Evolutionary conservation across 2,329 filamentous ascomycete species (phyloP).

Genomic region (Parafenestella ontariensis): DNA sequence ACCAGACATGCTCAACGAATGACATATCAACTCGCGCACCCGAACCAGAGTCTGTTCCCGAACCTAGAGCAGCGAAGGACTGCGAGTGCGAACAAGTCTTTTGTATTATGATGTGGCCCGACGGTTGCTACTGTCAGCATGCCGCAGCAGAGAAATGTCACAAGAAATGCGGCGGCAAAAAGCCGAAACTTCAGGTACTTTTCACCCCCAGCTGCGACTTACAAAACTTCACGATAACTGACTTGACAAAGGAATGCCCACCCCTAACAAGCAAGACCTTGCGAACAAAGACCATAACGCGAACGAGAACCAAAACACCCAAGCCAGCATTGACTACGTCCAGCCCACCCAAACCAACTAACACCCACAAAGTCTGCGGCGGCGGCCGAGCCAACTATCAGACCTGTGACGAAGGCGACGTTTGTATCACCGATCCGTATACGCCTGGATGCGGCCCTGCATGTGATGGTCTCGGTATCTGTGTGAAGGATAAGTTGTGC

Average conservation of each 20-base stretch:
- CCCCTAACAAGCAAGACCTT: not conserved
- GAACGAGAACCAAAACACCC: not conserved
- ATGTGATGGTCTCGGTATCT: slow-evolving; percentile 45
- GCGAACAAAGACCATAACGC: not conserved
- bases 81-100: slow-evolving; percentile 31
- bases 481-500: slow-evolving; percentile 46
- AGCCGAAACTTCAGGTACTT: slow-evolving; percentile 15
- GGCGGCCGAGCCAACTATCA: slow-evolving; percentile 25
- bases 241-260: slow-evolving; percentile 8
- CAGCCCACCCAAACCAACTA: slow-evolving; percentile 4
- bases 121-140: slow-evolving; percentile 42
- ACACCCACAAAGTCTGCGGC: slow-evolving; percentile 35
- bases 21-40: slow-evolving; percentile 1
- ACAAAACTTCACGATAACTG: not conserved
- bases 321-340: not conserved
- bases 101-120: slow-evolving; percentile 33
- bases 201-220: too few relatives aligned
- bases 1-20: slow-evolving; percentile 17
- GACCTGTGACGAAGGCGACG: slow-evolving; percentile 20
- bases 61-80: not conserved
- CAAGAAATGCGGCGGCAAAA: slow-evolving; percentile 35
- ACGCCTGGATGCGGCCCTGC: slow-evolving; percentile 39
- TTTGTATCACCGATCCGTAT: slow-evolving; percentile 43
- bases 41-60: slow-evolving; percentile 2
- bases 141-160: slow-evolving; percentile 24